Base-by-base conservation (phyloP, 192 early-diverging fungal genomes). In the Mortierella claussenii region DNA sequence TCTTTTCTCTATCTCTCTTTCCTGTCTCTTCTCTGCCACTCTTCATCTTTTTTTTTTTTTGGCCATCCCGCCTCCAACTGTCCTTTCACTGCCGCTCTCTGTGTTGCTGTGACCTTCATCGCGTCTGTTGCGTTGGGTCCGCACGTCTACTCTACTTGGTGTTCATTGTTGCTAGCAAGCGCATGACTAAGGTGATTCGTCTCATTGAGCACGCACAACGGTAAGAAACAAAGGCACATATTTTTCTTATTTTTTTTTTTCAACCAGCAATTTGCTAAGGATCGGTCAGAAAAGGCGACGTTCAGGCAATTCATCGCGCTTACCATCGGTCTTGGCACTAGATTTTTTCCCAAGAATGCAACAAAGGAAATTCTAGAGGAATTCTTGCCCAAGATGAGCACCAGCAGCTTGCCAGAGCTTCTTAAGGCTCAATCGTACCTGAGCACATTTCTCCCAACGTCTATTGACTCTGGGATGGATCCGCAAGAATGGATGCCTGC, bases 401-500 rank as follows among this genome's bases (percentile, higher is more conserved):
- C 90, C 18, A 86, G 93, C 69, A 90, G 88, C 31, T 58, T 89
- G 28, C 46, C 76, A 13, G 89, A 89, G 51, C 81, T 86, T 33
- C 82, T 90, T 42, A 63, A 80, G 11, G 78, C 81, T 26, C 76
- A 87, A 51, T 81, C 87, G 0, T 88, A 91, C 62, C 64, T 96
- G 21, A 78, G 73, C 32, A 80, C 91, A 4, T 93, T 95, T 60
- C 74, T 96, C 26, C 94, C 96, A 4, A 88, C 87, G 0, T 42
- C 69, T 12, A 66, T 60, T 7, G 57, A 61, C 4, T 60, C 51
- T 50, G 69, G 74, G 8, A 64, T 65, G 31, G 75, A 80, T 32
- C 85, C 88, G 11, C 78, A 82, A 50, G 78, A 76, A 8, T 95
- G 94, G 89, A 69, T 97, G 26, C 93, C 94, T 24, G 93, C 91